A percentile compares a stretch with the other conserved stretches of the same genome.
These are phyloP conservation scores for Rutstroemia sp. DNA, from an alignment of 2,329 filamentous ascomycete genomes.

Conservation along the genomic window DNA sequence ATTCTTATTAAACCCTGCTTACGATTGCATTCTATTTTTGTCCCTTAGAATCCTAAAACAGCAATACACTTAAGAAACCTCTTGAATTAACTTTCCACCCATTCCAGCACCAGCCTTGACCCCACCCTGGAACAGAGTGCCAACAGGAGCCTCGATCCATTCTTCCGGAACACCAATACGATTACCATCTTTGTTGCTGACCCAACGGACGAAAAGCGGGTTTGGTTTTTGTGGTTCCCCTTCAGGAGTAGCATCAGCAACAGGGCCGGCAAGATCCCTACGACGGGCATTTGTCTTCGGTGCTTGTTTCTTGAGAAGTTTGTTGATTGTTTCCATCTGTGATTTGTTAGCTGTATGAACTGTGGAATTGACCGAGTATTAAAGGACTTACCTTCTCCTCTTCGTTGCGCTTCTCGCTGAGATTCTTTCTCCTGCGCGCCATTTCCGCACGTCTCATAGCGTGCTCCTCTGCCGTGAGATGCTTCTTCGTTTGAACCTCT, in stretches of 20 bases:
- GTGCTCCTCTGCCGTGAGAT: slow-evolving; percentile 65
- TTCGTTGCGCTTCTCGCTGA: slow-evolving; percentile 70
- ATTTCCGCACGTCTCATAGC: slow-evolving; percentile 68
- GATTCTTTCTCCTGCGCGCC: slow-evolving; percentile 64
- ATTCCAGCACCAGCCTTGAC: slow-evolving; percentile 16
- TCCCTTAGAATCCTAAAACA: too few relatives aligned
- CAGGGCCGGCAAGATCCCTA: slow-evolving; percentile 29
- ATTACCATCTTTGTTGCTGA: slow-evolving; percentile 58
- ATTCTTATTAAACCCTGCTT: neutral
- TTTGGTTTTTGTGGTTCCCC: slow-evolving; percentile 42
- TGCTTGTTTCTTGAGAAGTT: slow-evolving; percentile 78
- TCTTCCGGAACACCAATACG: slow-evolving; percentile 59
- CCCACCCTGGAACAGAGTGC: slow-evolving; percentile 45
- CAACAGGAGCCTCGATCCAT: slow-evolving; percentile 56
- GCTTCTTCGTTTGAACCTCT: slow-evolving; percentile 67
- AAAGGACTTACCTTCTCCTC: slow-evolving; percentile 56
- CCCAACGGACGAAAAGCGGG: slow-evolving; percentile 61
- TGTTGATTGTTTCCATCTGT: slow-evolving; percentile 86
- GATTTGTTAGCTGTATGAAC: neutral
- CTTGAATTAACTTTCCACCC: slow-evolving; percentile 28
- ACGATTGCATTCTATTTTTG: too few relatives aligned
- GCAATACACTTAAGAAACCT: slow-evolving; percentile 20
- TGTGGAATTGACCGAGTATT: neutral
- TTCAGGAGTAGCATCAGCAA: slow-evolving; percentile 41
- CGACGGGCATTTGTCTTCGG: slow-evolving; percentile 58